Conservation (phyloP, 1,284 basidiomycete genomes). For the Fomitopsis palustris region DNA sequence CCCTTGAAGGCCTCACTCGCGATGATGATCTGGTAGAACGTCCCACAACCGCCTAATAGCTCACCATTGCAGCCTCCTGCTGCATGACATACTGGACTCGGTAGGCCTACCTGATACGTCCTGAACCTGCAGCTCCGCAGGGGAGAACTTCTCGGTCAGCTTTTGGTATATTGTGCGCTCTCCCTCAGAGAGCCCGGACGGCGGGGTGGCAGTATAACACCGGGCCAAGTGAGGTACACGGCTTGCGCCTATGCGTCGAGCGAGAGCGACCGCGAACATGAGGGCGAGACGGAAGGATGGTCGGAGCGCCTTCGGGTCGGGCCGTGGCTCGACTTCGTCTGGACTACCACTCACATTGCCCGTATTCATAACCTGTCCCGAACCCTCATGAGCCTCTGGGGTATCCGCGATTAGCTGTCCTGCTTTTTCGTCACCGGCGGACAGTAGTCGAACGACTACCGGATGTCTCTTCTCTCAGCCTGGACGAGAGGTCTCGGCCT, state of each 20-base stretch:
- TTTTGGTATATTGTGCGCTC: conserved; percentile 73
- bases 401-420: neutral
- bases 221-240: conserved; percentile 11
- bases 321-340: conserved; percentile 1
- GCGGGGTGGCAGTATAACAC: conserved; percentile 10
- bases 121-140: conserved; percentile 77
- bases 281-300: neutral
- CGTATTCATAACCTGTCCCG: neutral
- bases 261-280: conserved; percentile 28
- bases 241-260: conserved; percentile 23
- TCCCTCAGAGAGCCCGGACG: conserved; percentile 43
- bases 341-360: neutral
- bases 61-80: neutral
- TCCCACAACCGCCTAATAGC: conserved; percentile 84
- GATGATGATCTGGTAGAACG: conserved; percentile 93
- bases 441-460: neutral
- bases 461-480: conserved; percentile 15
- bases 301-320: neutral
- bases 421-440: neutral
- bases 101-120: conserved; percentile 75
- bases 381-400: neutral
- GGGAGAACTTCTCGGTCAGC: conserved; percentile 69
- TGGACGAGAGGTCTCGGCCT: conserved; percentile 19
- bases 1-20: conserved; percentile 85
- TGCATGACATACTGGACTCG: neutral